A percentile compares a stretch with the other conserved stretches of the same genome.
Evolutionary conservation across 805 yeast species (phyloP).

Genomic region (Myxozyma vanderwaltii): DNA sequence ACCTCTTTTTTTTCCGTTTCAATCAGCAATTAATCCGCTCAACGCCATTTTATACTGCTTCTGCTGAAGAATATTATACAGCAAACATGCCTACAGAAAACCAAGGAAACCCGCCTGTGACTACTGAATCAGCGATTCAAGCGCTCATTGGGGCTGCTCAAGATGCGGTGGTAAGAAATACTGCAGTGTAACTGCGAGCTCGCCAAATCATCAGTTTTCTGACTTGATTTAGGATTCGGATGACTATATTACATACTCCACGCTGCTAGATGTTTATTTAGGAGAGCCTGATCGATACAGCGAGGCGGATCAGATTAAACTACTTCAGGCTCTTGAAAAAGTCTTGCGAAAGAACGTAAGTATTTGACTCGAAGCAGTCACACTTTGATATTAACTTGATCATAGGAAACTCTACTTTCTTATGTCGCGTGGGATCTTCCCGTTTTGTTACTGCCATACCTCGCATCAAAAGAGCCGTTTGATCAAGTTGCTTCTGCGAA

Average conservation of each 20-base stretch:
- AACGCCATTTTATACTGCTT: too few species aligned
- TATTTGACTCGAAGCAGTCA: neutral
- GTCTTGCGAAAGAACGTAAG: slow-evolving; percentile 45
- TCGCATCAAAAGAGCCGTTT: slow-evolving; percentile 41
- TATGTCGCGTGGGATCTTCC: slow-evolving; percentile 96
- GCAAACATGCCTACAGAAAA: slow-evolving; percentile 10
- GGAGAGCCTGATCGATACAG: slow-evolving; percentile 52
- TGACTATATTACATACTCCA: slow-evolving; percentile 72
- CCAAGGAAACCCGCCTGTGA: neutral
- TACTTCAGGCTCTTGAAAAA: slow-evolving; percentile 52
- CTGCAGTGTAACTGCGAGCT: neutral
- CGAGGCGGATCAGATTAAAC: slow-evolving; percentile 51
- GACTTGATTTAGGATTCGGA: slow-evolving; percentile 45
- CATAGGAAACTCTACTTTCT: slow-evolving; percentile 53
- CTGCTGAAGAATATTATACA: too few species aligned
- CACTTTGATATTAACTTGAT: neutral
- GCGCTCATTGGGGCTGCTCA: slow-evolving; percentile 29
- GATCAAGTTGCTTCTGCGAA: slow-evolving; percentile 21
- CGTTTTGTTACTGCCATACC: slow-evolving; percentile 57
- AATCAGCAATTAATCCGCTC: too few species aligned
- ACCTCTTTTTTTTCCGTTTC: too few species aligned
- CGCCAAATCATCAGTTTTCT: neutral
- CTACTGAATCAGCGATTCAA: slow-evolving; percentile 17
- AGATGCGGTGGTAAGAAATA: slow-evolving; percentile 27
- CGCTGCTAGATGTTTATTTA: slow-evolving; percentile 65